Evolutionary conservation across 805 yeast genomes (phyloP).

Genomic region (Spathaspora hagerdaliae): DNA sequence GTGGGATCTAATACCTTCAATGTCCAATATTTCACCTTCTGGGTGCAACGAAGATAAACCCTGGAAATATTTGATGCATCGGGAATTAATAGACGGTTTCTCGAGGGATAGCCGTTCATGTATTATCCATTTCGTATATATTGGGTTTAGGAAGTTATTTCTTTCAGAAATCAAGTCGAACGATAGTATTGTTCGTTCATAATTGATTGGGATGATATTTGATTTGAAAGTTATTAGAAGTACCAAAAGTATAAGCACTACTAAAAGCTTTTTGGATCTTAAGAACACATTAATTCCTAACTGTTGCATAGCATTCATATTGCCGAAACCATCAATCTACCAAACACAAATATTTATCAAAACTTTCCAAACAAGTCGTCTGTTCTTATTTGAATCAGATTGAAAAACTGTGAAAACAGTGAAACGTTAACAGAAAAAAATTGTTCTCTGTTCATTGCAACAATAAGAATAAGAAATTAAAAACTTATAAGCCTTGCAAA

Average conservation of each 20-base stretch:
- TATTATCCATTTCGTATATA: conserved; percentile 11
- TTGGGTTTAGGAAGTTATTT: conserved; percentile 11
- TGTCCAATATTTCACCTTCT: conserved; percentile 3
- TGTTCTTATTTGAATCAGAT: too few species aligned
- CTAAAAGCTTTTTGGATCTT: not conserved
- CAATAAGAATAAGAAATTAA: too few species aligned
- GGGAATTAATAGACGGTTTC: not conserved
- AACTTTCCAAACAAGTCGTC: too few species aligned
- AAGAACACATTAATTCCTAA: not conserved
- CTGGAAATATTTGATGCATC: conserved; percentile 16
- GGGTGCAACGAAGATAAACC: conserved; percentile 7
- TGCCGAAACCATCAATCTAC: too few species aligned
- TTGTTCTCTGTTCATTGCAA: too few species aligned
- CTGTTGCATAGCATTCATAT: not conserved
- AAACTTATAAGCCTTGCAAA: too few species aligned
- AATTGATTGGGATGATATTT: too few species aligned
- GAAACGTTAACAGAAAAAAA: too few species aligned
- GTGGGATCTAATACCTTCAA: not conserved
- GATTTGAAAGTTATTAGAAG: too few species aligned
- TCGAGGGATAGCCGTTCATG: not conserved
- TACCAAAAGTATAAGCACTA: not conserved
- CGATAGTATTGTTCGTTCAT: not conserved
- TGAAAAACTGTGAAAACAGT: too few species aligned
- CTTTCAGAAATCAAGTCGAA: conserved; percentile 10
- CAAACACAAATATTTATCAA: too few species aligned